Evolutionary conservation across 768 basidiomycete species (phyloP), one percentile per base, ranked within the genome.

Genomic region (Mycena rosella): DNA sequence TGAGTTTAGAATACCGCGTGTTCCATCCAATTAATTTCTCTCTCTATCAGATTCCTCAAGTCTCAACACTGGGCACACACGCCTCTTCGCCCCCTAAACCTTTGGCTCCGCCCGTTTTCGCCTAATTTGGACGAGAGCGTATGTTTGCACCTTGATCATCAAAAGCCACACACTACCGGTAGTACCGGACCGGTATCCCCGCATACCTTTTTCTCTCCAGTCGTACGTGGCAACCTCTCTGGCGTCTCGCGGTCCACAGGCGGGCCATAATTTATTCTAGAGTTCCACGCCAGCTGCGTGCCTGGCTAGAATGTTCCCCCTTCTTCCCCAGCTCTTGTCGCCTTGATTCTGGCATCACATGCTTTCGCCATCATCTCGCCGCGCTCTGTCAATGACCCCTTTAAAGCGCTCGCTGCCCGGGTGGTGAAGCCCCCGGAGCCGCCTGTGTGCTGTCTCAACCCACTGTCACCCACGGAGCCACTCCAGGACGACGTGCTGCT

Each of bases 401-500:
- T 94, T 77, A 84, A 85, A 56, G 85, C 84, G 4, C 81, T 95
- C 44, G 83, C 84, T 22, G 69, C 84, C 8, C 84, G 78, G 4
- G 82, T 80, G 8, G 84, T 83, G 8, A 87, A 83, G 69, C 80
- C 78, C 22, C 83, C 88, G 11, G 86, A 88, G 51, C 86, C 77
- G 11, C 91, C 89, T 4, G 73, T 93, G 56, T 95, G 93, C 79
- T 91, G 91, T 73, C 80, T 95, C 60, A 89, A 85, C 51, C 87
- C 90, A 6, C 72, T 86, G 45, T 77, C 79, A 63, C 76, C 86
- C 3, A 76, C 81, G 42, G 85, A 88, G 47, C 79, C 81, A 9
- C 79, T 84, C 6, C 89, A 89, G 56, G 89, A 90, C 69, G 88
- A 90, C 58, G 78, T 91, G 7, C 79, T 95, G 24, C 85, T 94